Conservation (phyloP, 1,139 yeast genomes). For the Zygoascus sp. region DNA sequence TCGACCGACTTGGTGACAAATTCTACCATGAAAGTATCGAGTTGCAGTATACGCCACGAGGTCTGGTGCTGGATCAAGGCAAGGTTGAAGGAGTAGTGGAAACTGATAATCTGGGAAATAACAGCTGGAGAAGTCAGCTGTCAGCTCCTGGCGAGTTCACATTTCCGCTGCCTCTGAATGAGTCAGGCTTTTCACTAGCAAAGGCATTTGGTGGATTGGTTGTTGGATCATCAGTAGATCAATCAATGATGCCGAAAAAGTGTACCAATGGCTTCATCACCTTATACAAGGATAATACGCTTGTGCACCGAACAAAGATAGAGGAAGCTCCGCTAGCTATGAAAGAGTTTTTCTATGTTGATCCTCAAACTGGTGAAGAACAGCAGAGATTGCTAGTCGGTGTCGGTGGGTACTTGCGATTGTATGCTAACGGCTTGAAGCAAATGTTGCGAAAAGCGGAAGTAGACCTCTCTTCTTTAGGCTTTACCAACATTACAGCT, state of each 20-base stretch:
- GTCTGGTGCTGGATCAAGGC: slow-evolving; percentile 28
- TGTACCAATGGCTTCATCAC: slow-evolving; percentile 38
- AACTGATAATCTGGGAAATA: slow-evolving; percentile 40
- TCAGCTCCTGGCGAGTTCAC: slow-evolving; percentile 6
- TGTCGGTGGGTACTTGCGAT: slow-evolving; percentile 46
- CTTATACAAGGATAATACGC: slow-evolving; percentile 39
- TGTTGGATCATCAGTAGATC: slow-evolving; percentile 46
- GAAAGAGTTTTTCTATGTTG: slow-evolving; percentile 38
- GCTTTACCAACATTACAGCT: slow-evolving; percentile 35
- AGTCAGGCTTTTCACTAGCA: slow-evolving; percentile 41
- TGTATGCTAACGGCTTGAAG: slow-evolving; percentile 73
- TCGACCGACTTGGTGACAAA: slow-evolving; percentile 51
- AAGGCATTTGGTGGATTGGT: slow-evolving; percentile 39
- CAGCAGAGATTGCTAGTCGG: slow-evolving; percentile 52
- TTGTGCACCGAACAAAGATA: slow-evolving; percentile 58
- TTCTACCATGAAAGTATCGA: slow-evolving; percentile 43
- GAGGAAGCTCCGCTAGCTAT: slow-evolving; percentile 50
- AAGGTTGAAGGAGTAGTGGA: slow-evolving; percentile 38
- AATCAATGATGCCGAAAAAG: slow-evolving; percentile 38
- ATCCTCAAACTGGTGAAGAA: slow-evolving; percentile 2
- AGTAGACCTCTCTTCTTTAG: slow-evolving; percentile 25
- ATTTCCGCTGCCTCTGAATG: slow-evolving; percentile 40
- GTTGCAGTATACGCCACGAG: slow-evolving; percentile 53
- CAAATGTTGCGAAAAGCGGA: slow-evolving; percentile 67
- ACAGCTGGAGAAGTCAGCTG: slow-evolving; percentile 11